These are phyloP conservation scores for Aspergillus proliferans DNA, from an alignment of 2,329 filamentous ascomycete genomes.

Conservation along the genomic window DNA sequence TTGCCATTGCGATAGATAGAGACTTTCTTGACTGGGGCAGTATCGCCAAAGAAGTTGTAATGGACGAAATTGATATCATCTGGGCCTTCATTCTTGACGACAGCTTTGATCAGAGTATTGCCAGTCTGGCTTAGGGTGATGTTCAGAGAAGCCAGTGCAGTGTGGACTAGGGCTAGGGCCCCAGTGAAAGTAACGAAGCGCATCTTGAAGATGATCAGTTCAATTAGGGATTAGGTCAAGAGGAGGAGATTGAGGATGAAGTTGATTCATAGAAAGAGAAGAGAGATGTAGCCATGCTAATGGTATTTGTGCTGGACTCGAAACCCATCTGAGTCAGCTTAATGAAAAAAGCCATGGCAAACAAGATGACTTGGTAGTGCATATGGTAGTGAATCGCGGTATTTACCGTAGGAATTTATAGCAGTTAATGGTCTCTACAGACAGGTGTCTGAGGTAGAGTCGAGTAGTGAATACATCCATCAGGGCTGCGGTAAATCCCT, in stretches of 20 bases:
- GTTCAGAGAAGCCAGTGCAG: constrained; percentile 17
- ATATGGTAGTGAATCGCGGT: too few relatives aligned
- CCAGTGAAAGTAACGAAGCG: constrained; percentile 10
- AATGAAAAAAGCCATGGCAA: too few relatives aligned
- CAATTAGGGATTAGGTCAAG: not conserved
- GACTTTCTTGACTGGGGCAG: constrained; percentile 31
- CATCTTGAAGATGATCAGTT: not conserved
- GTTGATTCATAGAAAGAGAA: not conserved
- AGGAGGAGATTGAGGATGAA: not conserved
- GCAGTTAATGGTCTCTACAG: too few relatives aligned
- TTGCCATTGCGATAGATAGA: constrained; percentile 27
- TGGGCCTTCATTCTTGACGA: constrained; percentile 29
- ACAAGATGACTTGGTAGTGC: too few relatives aligned
- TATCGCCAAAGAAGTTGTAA: constrained; percentile 32
- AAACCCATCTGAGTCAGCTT: too few relatives aligned
- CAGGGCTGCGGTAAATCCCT: too few relatives aligned
- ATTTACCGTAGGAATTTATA: too few relatives aligned
- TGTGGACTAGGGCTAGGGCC: constrained; percentile 15
- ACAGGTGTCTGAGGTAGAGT: too few relatives aligned
- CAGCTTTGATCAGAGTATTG: constrained; percentile 30
- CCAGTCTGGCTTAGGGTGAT: constrained; percentile 25
- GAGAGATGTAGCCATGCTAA: too few relatives aligned
- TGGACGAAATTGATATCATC: constrained; percentile 30
- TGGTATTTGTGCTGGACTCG: too few relatives aligned
- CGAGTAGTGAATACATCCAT: too few relatives aligned